These are phyloP conservation scores for Theobroma cacao DNA, from an alignment of 345 rosid species.

Conservation along the genomic window DNA sequence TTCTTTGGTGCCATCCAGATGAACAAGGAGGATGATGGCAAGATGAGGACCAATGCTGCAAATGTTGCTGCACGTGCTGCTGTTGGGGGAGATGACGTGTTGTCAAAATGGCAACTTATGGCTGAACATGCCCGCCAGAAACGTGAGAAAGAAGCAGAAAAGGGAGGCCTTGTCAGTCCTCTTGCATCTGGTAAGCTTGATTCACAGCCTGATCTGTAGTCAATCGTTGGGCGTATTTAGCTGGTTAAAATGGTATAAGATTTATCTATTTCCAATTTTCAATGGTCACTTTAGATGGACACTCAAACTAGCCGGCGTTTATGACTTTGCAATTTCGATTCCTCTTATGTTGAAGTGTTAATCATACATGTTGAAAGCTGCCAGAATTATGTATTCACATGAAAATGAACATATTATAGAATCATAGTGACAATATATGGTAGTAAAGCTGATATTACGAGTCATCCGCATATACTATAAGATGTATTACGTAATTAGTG, in stretches of 20 bases:
- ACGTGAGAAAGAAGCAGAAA: conserved; percentile 57
- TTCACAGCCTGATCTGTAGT: background rate
- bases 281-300: background rate
- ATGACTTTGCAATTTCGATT: background rate
- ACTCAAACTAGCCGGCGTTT: background rate
- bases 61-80: conserved; percentile 96
- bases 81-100: conserved; percentile 83
- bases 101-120: conserved; percentile 93
- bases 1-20: conserved; percentile 28
- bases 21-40: conserved; percentile 87
- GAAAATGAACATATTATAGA: background rate
- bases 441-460: background rate
- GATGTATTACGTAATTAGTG: background rate
- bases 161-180: conserved; percentile 32
- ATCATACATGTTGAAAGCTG: background rate
- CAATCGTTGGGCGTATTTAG: background rate
- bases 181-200: conserved; percentile 46
- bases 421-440: background rate
- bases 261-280: background rate
- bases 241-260: background rate
- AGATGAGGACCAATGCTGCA: conserved; percentile 97
- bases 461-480: background rate
- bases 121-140: conserved; percentile 90
- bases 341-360: background rate
- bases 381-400: background rate